Conservation (phyloP, 2,329 filamentous ascomycete genomes). For the Lasiodiplodia theobromae region DNA sequence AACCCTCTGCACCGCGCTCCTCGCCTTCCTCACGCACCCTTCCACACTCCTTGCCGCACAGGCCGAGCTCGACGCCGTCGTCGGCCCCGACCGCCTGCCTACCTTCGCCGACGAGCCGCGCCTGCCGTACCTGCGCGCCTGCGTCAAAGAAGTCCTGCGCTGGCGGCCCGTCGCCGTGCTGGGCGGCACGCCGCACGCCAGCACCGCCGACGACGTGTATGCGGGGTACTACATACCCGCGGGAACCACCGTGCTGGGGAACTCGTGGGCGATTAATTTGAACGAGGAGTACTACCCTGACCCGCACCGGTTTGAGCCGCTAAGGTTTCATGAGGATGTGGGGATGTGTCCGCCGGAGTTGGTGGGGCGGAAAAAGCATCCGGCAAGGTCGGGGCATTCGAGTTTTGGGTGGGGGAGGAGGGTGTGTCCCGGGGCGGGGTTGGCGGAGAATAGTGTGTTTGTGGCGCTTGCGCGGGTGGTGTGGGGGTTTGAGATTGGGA, state of each 20-base stretch:
- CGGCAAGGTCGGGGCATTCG: conserved; percentile 42
- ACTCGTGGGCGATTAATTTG: conserved; percentile 54
- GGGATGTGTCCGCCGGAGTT: background rate
- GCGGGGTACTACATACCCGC: conserved; percentile 58
- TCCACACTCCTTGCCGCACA: conserved; percentile 53
- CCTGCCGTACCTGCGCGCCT: conserved; percentile 49
- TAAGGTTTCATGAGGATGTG: conserved; percentile 41
- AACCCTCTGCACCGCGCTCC: conserved; percentile 57
- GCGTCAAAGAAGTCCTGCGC: conserved; percentile 47
- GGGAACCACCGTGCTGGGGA: conserved; percentile 55
- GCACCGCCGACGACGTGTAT: conserved; percentile 58
- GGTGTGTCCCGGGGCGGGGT: conserved; percentile 43
- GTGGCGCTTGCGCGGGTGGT: conserved; percentile 43
- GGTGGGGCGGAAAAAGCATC: conserved; percentile 31
- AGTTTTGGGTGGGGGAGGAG: conserved; percentile 46
- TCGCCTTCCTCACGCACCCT: conserved; percentile 58
- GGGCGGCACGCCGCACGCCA: conserved; percentile 56
- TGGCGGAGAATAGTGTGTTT: conserved; percentile 43
- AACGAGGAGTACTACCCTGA: conserved; percentile 50
- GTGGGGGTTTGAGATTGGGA: conserved; percentile 46
- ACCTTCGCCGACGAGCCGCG: conserved; percentile 46
- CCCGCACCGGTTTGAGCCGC: conserved; percentile 50
- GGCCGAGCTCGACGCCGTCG: conserved; percentile 48
- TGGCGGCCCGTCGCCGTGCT: conserved; percentile 52
- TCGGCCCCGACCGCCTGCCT: conserved; percentile 42